Base-by-base conservation (phyloP, 371 early-diverging fungal genomes). In the Haplosporangium sp. region DNA sequence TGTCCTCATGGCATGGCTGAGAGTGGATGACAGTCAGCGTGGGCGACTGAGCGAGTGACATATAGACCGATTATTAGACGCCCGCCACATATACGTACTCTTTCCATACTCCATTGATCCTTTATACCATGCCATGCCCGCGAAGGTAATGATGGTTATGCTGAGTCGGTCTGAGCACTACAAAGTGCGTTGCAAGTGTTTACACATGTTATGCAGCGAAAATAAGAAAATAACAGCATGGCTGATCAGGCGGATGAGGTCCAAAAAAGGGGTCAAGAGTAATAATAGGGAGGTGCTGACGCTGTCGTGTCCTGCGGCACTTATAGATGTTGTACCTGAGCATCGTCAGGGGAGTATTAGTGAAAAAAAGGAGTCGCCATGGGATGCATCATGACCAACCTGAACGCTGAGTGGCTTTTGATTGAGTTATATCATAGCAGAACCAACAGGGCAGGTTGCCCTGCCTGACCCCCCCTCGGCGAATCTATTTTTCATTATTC, bases 341-440 rank as follows among this genome's bases (percentile, higher is more conserved):
- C 50, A 29, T 29, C 29, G 29, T 29, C 29, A 29, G 29, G 29
- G 29, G 29, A 29, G 29, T 29, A 29, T 29, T 29, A 29, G 29
- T 29, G 53, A 67, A 63, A 73, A 67, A 73, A 63, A 63, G 56
- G 55, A 59, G 60, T 9, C 10, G 20, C 12, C 41, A 41, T 40
- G 42, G 18, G 21, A 41, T 4, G 8, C 63, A 69, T 20, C 70
- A 69, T 69, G 70, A 69, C 64, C 70, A 45, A 29, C 70, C 46
- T 58, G 62, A 18, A 20, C 29, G 45, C 63, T 62, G 63, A 52
- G 50, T 58, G 58, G 69, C 62, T 18, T 36, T 62, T 40, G 45
- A 42, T 41, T 48, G 29, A 60, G 43, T 21, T 11, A 38, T 21
- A 37, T 41, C 13, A 52, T 5, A 1, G 13, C 23, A 14, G 51